phyloP scores from a whole-genome alignment of 2,329 filamentous ascomycete genomes.

The Fusarium robinianum region DNA sequence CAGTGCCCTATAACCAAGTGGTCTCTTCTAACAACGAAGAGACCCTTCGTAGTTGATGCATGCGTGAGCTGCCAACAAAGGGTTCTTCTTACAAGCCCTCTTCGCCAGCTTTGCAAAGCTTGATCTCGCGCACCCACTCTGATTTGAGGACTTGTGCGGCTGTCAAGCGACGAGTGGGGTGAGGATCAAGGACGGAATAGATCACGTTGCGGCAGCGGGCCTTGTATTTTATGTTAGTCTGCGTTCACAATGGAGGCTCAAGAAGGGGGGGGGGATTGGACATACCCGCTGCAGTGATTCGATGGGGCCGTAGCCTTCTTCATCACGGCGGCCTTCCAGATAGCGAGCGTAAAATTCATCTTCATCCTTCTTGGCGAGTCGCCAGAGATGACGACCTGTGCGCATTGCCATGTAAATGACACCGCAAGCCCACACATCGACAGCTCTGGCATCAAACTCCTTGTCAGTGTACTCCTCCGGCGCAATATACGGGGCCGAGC shows the following conservation, averaged over 20 bases:
- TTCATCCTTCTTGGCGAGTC: constrained; percentile 93
- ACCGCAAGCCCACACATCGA: constrained; percentile 97
- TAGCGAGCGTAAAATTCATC: constrained; percentile 98
- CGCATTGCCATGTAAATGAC: constrained; percentile 99
- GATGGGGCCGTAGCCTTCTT: constrained; percentile 95
- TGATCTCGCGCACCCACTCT: constrained; percentile 98
- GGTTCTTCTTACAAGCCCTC: constrained; percentile 76
- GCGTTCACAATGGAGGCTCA: neutral
- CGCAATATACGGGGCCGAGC: constrained; percentile 95
- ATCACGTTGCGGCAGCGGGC: constrained; percentile 98
- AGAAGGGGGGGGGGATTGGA: constrained; percentile 28
- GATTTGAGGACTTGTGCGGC: constrained; percentile 97
- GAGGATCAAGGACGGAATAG: constrained; percentile 96
- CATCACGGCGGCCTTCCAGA: constrained; percentile 87
- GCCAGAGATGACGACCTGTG: constrained; percentile 93
- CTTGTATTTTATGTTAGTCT: constrained; percentile 51
- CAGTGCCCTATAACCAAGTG: too few relatives aligned
- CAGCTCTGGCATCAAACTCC: constrained; percentile 96
- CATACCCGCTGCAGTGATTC: constrained; percentile 93
- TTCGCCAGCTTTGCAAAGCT: constrained; percentile 93
- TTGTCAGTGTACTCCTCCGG: constrained; percentile 95
- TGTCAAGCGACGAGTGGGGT: constrained; percentile 87
- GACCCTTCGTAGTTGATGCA: neutral
- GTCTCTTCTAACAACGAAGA: neutral
- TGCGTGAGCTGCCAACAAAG: neutral